phyloP scores from a whole-genome alignment of 495 filamentous ascomycete genomes.

The Neohortaea acidophila region DNA sequence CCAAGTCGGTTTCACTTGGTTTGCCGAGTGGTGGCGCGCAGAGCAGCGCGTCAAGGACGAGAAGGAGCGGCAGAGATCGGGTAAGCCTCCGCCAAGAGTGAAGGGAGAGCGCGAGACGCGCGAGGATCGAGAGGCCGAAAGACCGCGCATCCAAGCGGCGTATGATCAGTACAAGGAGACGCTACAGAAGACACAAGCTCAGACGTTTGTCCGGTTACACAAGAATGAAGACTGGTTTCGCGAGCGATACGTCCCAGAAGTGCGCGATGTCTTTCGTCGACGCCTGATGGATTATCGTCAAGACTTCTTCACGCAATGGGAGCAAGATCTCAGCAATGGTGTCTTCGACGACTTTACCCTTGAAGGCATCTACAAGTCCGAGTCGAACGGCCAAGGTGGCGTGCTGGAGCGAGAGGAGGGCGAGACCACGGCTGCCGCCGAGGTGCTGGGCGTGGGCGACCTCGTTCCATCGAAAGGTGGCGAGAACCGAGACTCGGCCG shows the following conservation, averaged over 20 bases:
- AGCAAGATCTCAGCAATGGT: slow-evolving; percentile 63
- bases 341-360: slow-evolving; percentile 87
- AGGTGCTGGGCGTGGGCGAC: slow-evolving; percentile 83
- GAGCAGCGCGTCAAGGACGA: slow-evolving; percentile 80
- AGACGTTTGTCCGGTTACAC: slow-evolving; percentile 74
- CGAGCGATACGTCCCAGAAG: slow-evolving; percentile 78
- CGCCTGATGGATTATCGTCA: slow-evolving; percentile 62
- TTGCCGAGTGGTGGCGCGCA: slow-evolving; percentile 88
- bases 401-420: slow-evolving; percentile 89
- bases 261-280: slow-evolving; percentile 49
- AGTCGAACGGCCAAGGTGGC: slow-evolving; percentile 75
- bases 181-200: slow-evolving; percentile 77
- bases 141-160: slow-evolving; percentile 74
- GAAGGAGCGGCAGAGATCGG: slow-evolving; percentile 60
- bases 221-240: slow-evolving; percentile 96
- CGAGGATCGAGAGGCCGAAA: slow-evolving; percentile 79
- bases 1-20: slow-evolving; percentile 92
- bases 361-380: slow-evolving; percentile 88
- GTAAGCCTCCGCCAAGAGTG: slow-evolving; percentile 47
- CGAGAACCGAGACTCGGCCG: slow-evolving; percentile 68
- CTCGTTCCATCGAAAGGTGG: slow-evolving; percentile 63
- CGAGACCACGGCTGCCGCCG: slow-evolving; percentile 74
- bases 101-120: slow-evolving; percentile 62
- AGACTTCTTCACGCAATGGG: slow-evolving; percentile 65
- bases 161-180: slow-evolving; percentile 94